Conservation (phyloP, 805 yeast genomes). For the Metschnikowia sp. region DNA sequence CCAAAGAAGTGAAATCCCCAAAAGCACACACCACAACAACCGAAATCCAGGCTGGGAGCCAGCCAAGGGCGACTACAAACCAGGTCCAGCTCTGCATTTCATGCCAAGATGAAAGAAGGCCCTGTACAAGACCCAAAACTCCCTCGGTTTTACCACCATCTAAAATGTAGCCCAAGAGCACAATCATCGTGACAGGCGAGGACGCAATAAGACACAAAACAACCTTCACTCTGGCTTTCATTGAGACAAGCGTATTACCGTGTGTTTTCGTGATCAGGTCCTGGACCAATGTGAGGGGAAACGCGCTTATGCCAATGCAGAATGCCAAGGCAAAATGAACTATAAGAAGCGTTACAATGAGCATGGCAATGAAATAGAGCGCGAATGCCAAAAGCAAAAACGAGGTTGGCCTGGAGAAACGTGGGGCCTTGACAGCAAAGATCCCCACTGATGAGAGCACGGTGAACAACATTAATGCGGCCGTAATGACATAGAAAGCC, state of each 20-base stretch:
- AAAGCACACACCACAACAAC: conserved; percentile 27
- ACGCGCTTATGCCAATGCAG: conserved; percentile 60
- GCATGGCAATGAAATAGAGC: conserved; percentile 55
- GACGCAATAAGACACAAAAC: conserved; percentile 38
- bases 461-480: conserved; percentile 4
- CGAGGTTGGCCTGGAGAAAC: conserved; percentile 21
- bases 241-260: conserved; percentile 1
- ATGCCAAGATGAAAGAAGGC: conserved; percentile 61
- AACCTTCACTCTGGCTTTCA: conserved; percentile 24
- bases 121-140: conserved; percentile 42
- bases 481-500: not conserved
- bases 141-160: conserved; percentile 26
- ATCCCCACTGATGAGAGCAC: conserved; percentile 1
- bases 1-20: conserved; percentile 24
- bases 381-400: conserved; percentile 45
- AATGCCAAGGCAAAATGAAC: conserved; percentile 83
- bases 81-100: conserved; percentile 83
- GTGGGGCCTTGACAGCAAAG: not conserved
- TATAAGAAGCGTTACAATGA: conserved; percentile 69
- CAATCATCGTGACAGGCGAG: conserved; percentile 47
- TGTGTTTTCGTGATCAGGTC: conserved; percentile 23
- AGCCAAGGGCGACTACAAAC: conserved; percentile 66
- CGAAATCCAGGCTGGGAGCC: conserved; percentile 79
- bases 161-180: conserved; percentile 25
- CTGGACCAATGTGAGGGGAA: conserved; percentile 69